A percentile compares a stretch with the other conserved stretches of the same genome.
phyloP scores from a whole-genome alignment of 768 basidiomycete genomes.

The Thelephora ganbajun region DNA sequence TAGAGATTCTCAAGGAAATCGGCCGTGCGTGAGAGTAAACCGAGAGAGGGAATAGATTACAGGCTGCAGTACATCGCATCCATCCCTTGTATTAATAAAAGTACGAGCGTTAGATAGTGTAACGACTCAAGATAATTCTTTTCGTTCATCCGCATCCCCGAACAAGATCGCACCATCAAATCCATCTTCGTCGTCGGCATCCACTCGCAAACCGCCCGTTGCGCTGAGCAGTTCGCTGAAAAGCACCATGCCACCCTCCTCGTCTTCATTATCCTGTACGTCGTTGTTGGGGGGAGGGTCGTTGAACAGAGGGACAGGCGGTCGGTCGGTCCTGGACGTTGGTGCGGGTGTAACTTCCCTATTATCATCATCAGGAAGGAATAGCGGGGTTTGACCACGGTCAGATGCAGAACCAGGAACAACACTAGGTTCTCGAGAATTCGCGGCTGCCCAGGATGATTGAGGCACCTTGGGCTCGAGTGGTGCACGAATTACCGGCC shows the following conservation, averaged over 20 bases:
- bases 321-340: constrained; percentile 14
- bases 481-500: constrained; percentile 36
- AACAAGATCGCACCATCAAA: constrained; percentile 62
- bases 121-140: constrained; percentile 27
- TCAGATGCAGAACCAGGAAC: constrained; percentile 18
- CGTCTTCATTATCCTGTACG: constrained; percentile 19
- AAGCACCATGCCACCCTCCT: constrained; percentile 46
- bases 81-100: neutral
- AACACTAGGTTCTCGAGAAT: constrained; percentile 18
- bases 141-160: constrained; percentile 71
- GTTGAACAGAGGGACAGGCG: constrained; percentile 30
- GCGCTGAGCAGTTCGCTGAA: constrained; percentile 63
- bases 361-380: constrained; percentile 51
- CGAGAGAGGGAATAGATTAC: constrained; percentile 2
- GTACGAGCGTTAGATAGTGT: neutral
- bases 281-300: constrained; percentile 18
- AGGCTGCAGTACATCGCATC: constrained; percentile 4
- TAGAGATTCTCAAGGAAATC: constrained; percentile 68
- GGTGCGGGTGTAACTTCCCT: constrained; percentile 26
- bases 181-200: constrained; percentile 64
- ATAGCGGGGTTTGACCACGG: constrained; percentile 50
- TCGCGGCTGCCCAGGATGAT: constrained; percentile 1
- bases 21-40: constrained; percentile 43
- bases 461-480: constrained; percentile 19
- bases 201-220: constrained; percentile 40